Evolutionary conservation across 495 filamentous ascomycete genomes (phyloP), one percentile per base, ranked within the genome.

Genomic region (Penicillium cinerascens): DNA sequence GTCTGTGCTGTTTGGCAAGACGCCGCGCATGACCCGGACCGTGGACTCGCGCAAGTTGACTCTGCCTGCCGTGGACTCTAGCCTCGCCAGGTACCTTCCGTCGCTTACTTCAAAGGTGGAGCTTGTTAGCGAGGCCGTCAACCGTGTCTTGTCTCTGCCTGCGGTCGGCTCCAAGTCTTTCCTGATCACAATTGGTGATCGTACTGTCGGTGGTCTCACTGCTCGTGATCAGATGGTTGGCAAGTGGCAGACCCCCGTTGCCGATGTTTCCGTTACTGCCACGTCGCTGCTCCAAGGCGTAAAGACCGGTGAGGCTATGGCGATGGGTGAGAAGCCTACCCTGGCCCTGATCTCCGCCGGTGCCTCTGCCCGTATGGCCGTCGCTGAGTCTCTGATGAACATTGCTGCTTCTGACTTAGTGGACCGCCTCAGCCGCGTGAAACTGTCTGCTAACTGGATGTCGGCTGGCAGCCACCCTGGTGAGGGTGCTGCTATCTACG

Each of bases 391-490:
- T 38, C 76, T 98, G 37, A 83, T 96, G 82, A 98, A 98, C 64
- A 72, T 97, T 44, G 89, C 86, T 16, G 92, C 93, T 26, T 88
- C 93, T 2, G 86, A 95, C 61, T 75, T 95, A 44, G 79, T 86
- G 58, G 87, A 86, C 44, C 82, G 87, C 26, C 72, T 97, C 39
- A 79, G 79, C 54, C 81, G 87, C 26, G 83, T 97, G 13, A 85
- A 91, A 62, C 78, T 97, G 13, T 96, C 91, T 2, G 93, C 95
- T 10, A 97, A 98, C 71, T 98, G 93, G 93, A 98, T 97, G 95
- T 89, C 91, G 1, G 91, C 93, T 8, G 88, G 89, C 51, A 92
- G 85, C 63, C 92, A 96, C 68, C 87, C 89, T 13, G 93, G 95
- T 43, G 93, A 98, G 68, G 93, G 88, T 33, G 95, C 93, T 47